Evolutionary conservation across 225 moss, liverwort and hornwort species (phyloP).

Genomic region (Anthoceros angustus): DNA sequence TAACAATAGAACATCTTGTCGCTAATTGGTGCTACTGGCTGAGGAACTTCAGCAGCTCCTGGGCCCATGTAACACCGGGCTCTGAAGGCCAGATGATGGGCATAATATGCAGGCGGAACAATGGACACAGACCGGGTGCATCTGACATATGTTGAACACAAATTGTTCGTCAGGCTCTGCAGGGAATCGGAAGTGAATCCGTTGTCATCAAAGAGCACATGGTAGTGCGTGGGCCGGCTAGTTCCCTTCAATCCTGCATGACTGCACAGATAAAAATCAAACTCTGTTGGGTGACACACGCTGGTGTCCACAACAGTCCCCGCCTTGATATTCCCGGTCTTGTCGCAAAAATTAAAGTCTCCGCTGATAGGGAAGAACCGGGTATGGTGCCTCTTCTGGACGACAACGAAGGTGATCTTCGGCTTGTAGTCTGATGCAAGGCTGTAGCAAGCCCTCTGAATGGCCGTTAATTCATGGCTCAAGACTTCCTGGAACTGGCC

Average conservation of each 20-base stretch:
- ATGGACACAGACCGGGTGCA: neutral
- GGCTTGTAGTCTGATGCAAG: slow-evolving; percentile 11
- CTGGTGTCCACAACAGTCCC: slow-evolving; percentile 28
- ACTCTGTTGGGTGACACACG: slow-evolving; percentile 27
- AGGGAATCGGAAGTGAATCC: slow-evolving; percentile 10
- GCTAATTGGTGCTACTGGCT: neutral
- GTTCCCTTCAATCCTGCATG: slow-evolving; percentile 34
- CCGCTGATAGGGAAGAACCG: slow-evolving; percentile 10
- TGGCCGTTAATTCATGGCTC: slow-evolving; percentile 19
- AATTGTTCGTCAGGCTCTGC: neutral
- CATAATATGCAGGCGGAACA: neutral
- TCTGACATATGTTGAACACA: neutral
- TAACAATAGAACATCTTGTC: neutral
- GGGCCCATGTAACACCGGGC: neutral
- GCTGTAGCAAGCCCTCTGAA: slow-evolving; percentile 12
- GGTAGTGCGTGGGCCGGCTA: slow-evolving; percentile 28
- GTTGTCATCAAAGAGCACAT: slow-evolving; percentile 21
- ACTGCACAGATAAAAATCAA: slow-evolving; percentile 37
- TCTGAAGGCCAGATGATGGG: neutral
- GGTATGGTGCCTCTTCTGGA: slow-evolving; percentile 34
- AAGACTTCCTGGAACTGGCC: slow-evolving; percentile 20
- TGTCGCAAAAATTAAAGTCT: slow-evolving; percentile 16
- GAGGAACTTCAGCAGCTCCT: neutral
- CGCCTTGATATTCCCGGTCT: slow-evolving; percentile 21
- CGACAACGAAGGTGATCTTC: slow-evolving; percentile 20